Evolutionary conservation across 2,329 filamentous ascomycete genomes (phyloP).

Genomic region (Claviceps digitariae): DNA sequence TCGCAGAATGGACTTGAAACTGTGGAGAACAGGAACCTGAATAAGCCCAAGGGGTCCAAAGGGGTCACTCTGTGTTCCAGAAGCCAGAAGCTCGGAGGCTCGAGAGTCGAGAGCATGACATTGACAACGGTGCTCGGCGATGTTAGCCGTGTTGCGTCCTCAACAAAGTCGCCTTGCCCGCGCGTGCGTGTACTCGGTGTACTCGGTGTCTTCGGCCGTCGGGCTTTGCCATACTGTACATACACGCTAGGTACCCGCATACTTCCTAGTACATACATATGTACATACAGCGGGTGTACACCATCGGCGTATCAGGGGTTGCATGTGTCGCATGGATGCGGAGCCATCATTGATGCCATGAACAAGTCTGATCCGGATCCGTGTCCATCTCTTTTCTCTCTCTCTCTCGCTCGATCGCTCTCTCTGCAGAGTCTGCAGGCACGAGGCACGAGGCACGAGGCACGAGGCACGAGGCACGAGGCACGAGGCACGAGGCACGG

Average conservation of each 20-base stretch:
- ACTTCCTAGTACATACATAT: too few species aligned
- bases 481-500: too few species aligned
- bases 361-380: background rate
- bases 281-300: too few species aligned
- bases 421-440: too few species aligned
- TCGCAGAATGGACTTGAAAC: background rate
- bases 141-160: background rate
- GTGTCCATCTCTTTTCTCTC: too few species aligned
- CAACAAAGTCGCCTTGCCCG: background rate
- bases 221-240: background rate
- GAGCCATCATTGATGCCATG: background rate
- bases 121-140: background rate
- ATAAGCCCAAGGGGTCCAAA: background rate
- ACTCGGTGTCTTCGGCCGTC: background rate
- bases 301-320: background rate
- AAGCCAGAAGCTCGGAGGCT: background rate
- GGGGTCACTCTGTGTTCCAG: background rate
- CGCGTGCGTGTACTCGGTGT: background rate
- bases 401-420: too few species aligned
- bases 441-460: too few species aligned
- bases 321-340: background rate
- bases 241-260: too few species aligned
- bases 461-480: too few species aligned
- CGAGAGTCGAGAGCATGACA: background rate
- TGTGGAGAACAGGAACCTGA: background rate